phyloP scores from a whole-genome alignment of 768 basidiomycete genomes.

The Tephrocybe rancida region DNA sequence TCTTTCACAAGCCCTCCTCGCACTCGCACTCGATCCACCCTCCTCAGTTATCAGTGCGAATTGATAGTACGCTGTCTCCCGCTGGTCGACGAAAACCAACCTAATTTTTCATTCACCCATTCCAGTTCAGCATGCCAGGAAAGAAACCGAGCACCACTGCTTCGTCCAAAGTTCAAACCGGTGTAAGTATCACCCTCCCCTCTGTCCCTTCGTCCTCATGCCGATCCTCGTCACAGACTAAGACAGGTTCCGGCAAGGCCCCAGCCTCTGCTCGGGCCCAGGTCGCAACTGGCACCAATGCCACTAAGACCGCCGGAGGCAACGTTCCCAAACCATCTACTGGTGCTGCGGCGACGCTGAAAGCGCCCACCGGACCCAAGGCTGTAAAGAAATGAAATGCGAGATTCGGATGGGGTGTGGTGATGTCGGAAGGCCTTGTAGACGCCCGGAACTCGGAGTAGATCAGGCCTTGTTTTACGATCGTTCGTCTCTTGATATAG shows the following conservation, averaged over 20 bases:
- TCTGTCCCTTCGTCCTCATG: neutral
- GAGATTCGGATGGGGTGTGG: too few species aligned
- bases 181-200: neutral
- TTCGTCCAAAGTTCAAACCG: constrained; percentile 8
- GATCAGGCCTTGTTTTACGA: too few species aligned
- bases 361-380: constrained; percentile 11
- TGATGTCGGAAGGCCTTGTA: too few species aligned
- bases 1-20: too few species aligned
- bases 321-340: constrained; percentile 8
- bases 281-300: constrained; percentile 1
- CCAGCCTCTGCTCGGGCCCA: constrained; percentile 7
- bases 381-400: constrained; percentile 9
- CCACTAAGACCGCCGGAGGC: constrained; percentile 5
- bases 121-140: constrained; percentile 7
- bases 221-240: neutral
- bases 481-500: too few species aligned
- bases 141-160: constrained; percentile 5
- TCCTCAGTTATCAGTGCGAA: neutral
- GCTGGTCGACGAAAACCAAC: too few species aligned
- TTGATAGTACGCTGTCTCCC: neutral
- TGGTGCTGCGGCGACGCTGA: constrained; percentile 3
- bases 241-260: constrained; percentile 9
- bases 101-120: too few species aligned
- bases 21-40: neutral
- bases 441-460: too few species aligned